Evolutionary conservation across 2,329 filamentous ascomycete genomes (phyloP).

Genomic region (Trichophyton benhamiae): DNA sequence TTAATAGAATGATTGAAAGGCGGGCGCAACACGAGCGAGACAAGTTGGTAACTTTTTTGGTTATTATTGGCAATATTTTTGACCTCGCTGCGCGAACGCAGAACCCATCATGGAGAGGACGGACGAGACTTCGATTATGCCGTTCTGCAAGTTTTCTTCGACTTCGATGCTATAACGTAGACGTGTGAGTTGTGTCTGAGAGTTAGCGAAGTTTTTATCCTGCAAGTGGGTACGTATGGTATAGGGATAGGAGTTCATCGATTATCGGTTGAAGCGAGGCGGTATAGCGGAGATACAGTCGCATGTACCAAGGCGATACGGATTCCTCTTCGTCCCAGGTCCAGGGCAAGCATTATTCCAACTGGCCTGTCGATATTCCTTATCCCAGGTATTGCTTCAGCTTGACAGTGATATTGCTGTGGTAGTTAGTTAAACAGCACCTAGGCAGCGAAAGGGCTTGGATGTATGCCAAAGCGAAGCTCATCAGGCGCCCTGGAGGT

Average conservation of each 20-base stretch:
- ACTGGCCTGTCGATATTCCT: too few relatives aligned
- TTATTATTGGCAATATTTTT: constrained; percentile 33
- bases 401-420: background rate
- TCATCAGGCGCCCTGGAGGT: constrained; percentile 17
- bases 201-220: background rate
- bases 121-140: constrained; percentile 37
- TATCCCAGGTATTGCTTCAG: too few relatives aligned
- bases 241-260: background rate
- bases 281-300: background rate
- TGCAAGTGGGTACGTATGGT: background rate
- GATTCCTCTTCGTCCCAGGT: background rate
- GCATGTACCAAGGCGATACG: background rate
- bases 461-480: constrained; percentile 37
- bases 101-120: constrained; percentile 22
- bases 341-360: background rate
- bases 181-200: background rate
- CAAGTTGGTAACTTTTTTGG: constrained; percentile 12
- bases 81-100: constrained; percentile 28
- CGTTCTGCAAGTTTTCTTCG: constrained; percentile 10
- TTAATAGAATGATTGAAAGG: constrained; percentile 15
- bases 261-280: background rate
- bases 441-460: too few relatives aligned
- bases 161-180: background rate
- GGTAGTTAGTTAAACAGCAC: background rate
- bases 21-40: constrained; percentile 35